phyloP scores from a whole-genome alignment of 1,139 yeast species.

The Pneumocystis wakefieldiae region DNA sequence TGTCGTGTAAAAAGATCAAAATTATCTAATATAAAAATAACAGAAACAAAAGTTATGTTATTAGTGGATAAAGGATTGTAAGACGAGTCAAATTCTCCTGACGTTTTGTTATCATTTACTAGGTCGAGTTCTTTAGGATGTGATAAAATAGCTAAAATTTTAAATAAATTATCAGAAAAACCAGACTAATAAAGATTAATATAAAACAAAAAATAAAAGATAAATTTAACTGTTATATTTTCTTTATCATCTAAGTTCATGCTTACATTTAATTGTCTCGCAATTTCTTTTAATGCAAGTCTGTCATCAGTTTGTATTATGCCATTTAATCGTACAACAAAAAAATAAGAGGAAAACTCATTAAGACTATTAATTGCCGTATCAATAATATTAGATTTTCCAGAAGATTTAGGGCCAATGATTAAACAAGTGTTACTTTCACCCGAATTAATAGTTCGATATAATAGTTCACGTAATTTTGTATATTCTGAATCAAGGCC shows the following conservation, averaged over 20 bases:
- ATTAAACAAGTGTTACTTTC: constrained; percentile 73
- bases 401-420: constrained; percentile 68
- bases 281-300: constrained; percentile 70
- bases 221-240: not conserved
- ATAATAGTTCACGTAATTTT: constrained; percentile 43
- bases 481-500: constrained; percentile 20
- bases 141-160: constrained; percentile 34
- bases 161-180: constrained; percentile 39
- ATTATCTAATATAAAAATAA: constrained; percentile 70
- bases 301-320: constrained; percentile 59
- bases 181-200: constrained; percentile 26
- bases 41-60: constrained; percentile 30
- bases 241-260: constrained; percentile 14
- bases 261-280: constrained; percentile 56
- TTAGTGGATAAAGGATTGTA: constrained; percentile 12
- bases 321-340: constrained; percentile 55
- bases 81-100: constrained; percentile 18
- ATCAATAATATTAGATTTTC: constrained; percentile 54
- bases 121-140: constrained; percentile 18
- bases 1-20: constrained; percentile 63
- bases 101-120: constrained; percentile 23
- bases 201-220: not conserved
- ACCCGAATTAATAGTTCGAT: constrained; percentile 48
- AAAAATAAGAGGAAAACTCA: constrained; percentile 29
- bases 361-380: constrained; percentile 40